Evolutionary conservation across 192 early-diverging fungal genomes (phyloP), one percentile per base, ranked within the genome.

Genomic region (Chytriomyces confervae): DNA sequence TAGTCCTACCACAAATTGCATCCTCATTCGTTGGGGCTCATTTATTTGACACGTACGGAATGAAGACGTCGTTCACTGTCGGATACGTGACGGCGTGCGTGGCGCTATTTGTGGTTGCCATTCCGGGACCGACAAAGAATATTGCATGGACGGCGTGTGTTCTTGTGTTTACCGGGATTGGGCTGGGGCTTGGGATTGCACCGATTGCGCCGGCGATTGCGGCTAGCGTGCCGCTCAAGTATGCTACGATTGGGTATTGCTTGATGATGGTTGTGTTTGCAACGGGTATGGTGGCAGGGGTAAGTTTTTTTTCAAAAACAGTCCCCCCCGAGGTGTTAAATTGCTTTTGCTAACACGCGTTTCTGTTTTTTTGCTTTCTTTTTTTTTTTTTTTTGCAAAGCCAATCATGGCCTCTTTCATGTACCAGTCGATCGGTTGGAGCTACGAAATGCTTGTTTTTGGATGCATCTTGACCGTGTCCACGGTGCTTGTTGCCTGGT

Each of bases 231-330:
- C 67, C 67, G 46, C 67, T 18, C 8, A 46, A 69, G 46, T 69
- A 47, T 50, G 10, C 13, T 1, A 69, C 67, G 67, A 47, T 69
- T 24, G 67, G 67, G 27, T 69, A 69, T 69, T 69, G 18, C 11
- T 69, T 69, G 67, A 50, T 13, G 18, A 47, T 29, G 27, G 29
- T 50, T 2, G 67, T 69, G 10, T 69, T 69, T 69, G 67, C 67
- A 13, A 47, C 29, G 13, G 67, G 67, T 10, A 69, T 69, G 11
- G 13, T 13, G 11, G 67, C 47, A n/a, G 67, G 67, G 67, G 64
- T 66, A 27, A 66, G 64, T 16, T 43, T 43, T 18, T 13, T 36
- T 27, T 36, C 36, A 36, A 36, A 36, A 36, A 36, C 36, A 36
- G 36, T 36, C 24, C 24, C 24, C 4, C 36, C 36, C 36, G 36